Percentiles rank a stretch among this genome's conserved stretches.
Evolutionary conservation across 306 rosid genomes (phyloP).

Genomic region (Begonia masoniana): DNA sequence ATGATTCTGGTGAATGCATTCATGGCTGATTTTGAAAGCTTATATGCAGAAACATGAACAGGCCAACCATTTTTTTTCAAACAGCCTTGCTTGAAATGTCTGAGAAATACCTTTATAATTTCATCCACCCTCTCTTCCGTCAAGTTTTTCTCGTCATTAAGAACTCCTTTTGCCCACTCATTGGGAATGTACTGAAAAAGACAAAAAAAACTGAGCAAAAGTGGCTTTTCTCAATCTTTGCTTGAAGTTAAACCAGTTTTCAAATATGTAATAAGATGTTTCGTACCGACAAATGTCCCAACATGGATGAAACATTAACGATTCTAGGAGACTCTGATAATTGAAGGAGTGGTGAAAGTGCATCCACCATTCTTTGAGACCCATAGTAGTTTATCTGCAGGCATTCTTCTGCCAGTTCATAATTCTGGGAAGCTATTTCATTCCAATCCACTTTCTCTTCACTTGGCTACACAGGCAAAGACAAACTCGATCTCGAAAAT

Average conservation of each 20-base stretch:
- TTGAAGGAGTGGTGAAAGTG: slow-evolving; percentile 5
- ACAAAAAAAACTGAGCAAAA: background rate
- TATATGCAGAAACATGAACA: background rate
- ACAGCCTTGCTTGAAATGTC: slow-evolving; percentile 5
- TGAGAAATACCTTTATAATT: slow-evolving; percentile 1
- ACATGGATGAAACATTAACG: slow-evolving; percentile 5
- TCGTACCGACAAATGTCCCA: background rate
- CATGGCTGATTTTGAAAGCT: slow-evolving; percentile 7
- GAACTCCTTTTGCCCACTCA: slow-evolving; percentile 3
- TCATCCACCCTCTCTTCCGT: slow-evolving; percentile 12
- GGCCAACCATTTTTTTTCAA: slow-evolving; percentile 8
- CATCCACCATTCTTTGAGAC: slow-evolving; percentile 1
- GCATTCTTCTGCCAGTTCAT: slow-evolving; percentile 6
- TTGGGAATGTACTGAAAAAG: slow-evolving; percentile 1
- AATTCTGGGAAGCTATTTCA: background rate
- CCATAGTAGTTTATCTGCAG: slow-evolving; percentile 6
- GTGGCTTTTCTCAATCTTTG: background rate
- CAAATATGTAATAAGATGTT: background rate
- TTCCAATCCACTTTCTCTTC: background rate
- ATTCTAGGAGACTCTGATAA: slow-evolving; percentile 9
- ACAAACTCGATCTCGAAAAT: background rate
- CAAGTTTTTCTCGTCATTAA: background rate
- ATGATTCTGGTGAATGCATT: slow-evolving; percentile 15
- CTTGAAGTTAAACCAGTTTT: background rate
- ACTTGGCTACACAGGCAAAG: background rate